Conservation (phyloP, 1,284 basidiomycete genomes). For the Cystobasidiaceae sp. region DNA sequence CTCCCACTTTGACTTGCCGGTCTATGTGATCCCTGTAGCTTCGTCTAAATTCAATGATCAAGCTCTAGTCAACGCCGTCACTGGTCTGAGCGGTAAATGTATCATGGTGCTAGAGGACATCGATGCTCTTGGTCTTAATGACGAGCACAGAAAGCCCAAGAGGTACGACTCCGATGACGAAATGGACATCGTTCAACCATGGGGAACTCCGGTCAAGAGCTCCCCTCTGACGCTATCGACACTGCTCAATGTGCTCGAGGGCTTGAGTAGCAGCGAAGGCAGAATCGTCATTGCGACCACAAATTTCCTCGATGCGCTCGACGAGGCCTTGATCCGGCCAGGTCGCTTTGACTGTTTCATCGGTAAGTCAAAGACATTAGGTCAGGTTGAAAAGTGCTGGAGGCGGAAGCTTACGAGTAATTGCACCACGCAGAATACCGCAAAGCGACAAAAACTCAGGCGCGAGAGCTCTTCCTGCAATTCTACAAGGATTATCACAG, state of each 20-base stretch:
- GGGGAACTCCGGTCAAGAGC: neutral
- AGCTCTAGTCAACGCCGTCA: neutral
- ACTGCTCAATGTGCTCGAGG: constrained; percentile 11
- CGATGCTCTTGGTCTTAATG: constrained; percentile 1
- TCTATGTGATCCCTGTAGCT: constrained; percentile 18
- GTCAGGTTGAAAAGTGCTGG: neutral
- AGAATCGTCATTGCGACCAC: constrained; percentile 57
- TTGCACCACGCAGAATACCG: neutral
- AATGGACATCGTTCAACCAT: constrained; percentile 1
- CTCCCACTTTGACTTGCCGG: constrained; percentile 5
- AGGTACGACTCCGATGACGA: too few relatives aligned
- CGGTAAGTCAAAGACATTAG: neutral
- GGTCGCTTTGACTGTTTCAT: constrained; percentile 16
- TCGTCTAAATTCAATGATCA: constrained; percentile 1
- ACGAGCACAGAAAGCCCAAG: too few relatives aligned
- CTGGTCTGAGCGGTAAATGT: neutral
- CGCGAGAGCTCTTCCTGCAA: constrained; percentile 15
- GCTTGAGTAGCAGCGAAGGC: constrained; percentile 5
- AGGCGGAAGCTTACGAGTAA: neutral
- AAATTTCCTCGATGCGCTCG: constrained; percentile 62
- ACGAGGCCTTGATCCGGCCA: constrained; percentile 66
- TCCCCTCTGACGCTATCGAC: constrained; percentile 19
- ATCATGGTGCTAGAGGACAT: constrained; percentile 22
- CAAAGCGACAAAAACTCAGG: constrained; percentile 14
- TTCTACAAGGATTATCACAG: constrained; percentile 24